These are phyloP conservation scores for Kandelia obovata DNA, from an alignment of 345 rosid genomes.

Conservation along the genomic window DNA sequence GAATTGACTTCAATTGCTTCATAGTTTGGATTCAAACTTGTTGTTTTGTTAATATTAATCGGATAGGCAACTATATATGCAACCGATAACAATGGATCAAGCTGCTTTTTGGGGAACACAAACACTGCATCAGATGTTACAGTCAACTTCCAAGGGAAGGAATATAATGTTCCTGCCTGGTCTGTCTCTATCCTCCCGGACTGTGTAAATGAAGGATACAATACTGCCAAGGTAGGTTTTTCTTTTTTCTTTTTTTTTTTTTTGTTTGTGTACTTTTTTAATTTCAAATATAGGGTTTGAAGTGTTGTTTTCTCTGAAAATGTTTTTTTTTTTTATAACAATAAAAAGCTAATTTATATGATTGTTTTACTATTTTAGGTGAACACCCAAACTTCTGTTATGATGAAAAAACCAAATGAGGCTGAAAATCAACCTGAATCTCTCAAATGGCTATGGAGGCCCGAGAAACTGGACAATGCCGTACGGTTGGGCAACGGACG, in stretches of 20 bases:
- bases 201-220: constrained; percentile 49
- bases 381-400: constrained; percentile 47
- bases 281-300: neutral
- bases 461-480: constrained; percentile 32
- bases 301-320: neutral
- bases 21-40: too few relatives aligned
- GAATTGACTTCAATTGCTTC: too few relatives aligned
- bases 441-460: constrained; percentile 60
- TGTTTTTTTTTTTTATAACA: neutral
- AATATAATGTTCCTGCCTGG: constrained; percentile 55
- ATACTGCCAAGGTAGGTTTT: constrained; percentile 52
- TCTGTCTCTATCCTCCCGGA: constrained; percentile 69
- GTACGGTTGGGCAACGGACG: constrained; percentile 10
- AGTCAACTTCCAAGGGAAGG: constrained; percentile 42
- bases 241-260: neutral
- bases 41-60: neutral
- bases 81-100: constrained; percentile 28
- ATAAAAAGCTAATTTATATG: neutral
- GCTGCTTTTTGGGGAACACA: constrained; percentile 56
- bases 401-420: constrained; percentile 32
- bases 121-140: constrained; percentile 39
- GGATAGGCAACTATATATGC: constrained; percentile 44
- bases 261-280: too few relatives aligned
- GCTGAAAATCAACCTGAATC: constrained; percentile 31
- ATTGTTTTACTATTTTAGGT: constrained; percentile 22